Evolutionary conservation across 306 rosid species (phyloP), one percentile per base, ranked within the genome.

Genomic region (Hylodesmum podocarpum): DNA sequence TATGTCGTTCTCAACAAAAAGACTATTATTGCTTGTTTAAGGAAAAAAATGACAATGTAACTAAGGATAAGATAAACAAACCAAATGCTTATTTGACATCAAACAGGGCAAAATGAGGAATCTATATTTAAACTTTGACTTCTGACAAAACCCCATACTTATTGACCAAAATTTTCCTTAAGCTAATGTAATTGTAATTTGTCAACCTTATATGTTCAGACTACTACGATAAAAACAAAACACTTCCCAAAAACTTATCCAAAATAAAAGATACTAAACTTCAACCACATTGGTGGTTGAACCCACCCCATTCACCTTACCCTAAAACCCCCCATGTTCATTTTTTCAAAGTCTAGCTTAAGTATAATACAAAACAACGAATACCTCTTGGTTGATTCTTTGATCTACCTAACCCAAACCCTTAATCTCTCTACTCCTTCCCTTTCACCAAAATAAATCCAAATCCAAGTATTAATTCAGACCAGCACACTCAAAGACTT

Each of bases 221-320:
- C n/a, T 61, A 47, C 14, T 16, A 39, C n/a, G 54, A 70, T 49
- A 59, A 44, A 57, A 25, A 13, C 29, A 51, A 84, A 67, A 53
- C 44, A 40, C 28, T 12, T 55, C 49, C 13, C 34, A 16, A 44
- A 44, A 81, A 36, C 13, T 31, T 4, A 3, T 8, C 14, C 25
- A 41, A 18, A 61, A 21, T 1, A 59, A 70, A 57, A 70, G 85
- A 89, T 69, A 34, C 87, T 72, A 58, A 58, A 76, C 65, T 84
- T 87, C 89, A 89, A 89, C 89, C 76, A 29, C 57, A 75, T 83
- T 63, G 91, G 88, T 89, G 82, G 94, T 84, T 89, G 81, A 91
- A 91, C 83, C 85, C 89, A 84, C 89, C 91, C 84, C 72, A 75
- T 67, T 74, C 33, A 68, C 21, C 76, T 62, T 44, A 21, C 80